These are phyloP conservation scores for Luzula sylvatica DNA, from an alignment of 176 grass and related monocot species.

Conservation along the genomic window DNA sequence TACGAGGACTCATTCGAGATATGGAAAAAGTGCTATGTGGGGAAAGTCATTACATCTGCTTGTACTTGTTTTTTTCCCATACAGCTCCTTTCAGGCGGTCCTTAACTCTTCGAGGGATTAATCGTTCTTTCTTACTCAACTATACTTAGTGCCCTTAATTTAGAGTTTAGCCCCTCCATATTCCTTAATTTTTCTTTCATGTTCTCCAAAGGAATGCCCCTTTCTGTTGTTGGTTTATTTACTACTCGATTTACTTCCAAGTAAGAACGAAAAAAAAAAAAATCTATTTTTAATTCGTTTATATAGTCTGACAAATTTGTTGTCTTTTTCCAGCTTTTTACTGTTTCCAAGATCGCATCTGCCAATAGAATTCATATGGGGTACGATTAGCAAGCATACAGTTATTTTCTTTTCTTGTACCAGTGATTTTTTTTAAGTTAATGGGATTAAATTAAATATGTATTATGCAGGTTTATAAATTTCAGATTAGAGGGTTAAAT, in stretches of 20 bases:
- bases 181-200: conserved; percentile 31
- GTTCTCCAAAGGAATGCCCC: conserved; percentile 36
- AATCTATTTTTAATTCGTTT: conserved; percentile 14
- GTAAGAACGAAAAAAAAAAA: conserved; percentile 20
- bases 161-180: too few relatives aligned
- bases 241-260: conserved; percentile 46
- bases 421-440: neutral
- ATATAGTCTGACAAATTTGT: neutral
- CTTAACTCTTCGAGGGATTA: conserved; percentile 40
- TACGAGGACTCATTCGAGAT: conserved; percentile 40
- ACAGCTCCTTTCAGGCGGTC: conserved; percentile 45
- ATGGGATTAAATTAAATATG: neutral
- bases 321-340: conserved; percentile 21
- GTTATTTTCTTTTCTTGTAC: neutral
- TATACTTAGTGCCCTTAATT: too few relatives aligned
- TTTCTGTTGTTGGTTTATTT: conserved; percentile 32
- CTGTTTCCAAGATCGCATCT: conserved; percentile 26
- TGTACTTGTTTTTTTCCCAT: conserved; percentile 41
- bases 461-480: too few relatives aligned
- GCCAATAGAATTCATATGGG: conserved; percentile 21
- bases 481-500: conserved; percentile 40
- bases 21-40: conserved; percentile 54
- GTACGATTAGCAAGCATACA: conserved; percentile 19
- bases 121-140: conserved; percentile 55
- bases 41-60: conserved; percentile 32